Percentiles rank a stretch among this genome's conserved stretches.
Evolutionary conservation across 2,329 filamentous ascomycete species (phyloP).

Genomic region (Pochonia chlamydosporia): DNA sequence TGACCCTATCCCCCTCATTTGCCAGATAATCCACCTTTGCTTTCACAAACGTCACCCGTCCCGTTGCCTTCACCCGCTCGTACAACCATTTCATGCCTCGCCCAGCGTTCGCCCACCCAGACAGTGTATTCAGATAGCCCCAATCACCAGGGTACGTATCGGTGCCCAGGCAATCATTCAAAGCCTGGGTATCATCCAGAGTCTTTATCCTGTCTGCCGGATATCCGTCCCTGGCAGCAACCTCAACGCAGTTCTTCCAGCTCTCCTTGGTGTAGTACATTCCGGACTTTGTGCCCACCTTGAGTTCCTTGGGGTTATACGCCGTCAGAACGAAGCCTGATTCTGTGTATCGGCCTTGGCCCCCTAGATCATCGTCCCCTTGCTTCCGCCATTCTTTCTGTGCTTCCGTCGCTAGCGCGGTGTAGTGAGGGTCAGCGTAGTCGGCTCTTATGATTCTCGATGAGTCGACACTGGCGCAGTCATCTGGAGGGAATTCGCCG

Average conservation of each 20-base stretch:
- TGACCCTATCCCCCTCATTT: conserved; percentile 33
- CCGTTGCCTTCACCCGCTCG: conserved; percentile 44
- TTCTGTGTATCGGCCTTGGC: conserved; percentile 63
- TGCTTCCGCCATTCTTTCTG: conserved; percentile 62
- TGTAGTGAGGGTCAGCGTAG: conserved; percentile 76
- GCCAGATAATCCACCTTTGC: conserved; percentile 41
- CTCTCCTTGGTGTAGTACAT: conserved; percentile 55
- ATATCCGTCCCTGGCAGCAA: conserved; percentile 34
- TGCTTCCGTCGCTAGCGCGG: conserved; percentile 64
- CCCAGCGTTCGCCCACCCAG: conserved; percentile 78
- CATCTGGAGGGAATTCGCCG: conserved; percentile 52
- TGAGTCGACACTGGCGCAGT: conserved; percentile 56
- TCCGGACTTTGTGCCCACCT: conserved; percentile 34
- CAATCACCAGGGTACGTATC: conserved; percentile 51
- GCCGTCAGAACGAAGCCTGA: conserved; percentile 62
- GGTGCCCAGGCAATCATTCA: conserved; percentile 40
- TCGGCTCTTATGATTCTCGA: conserved; percentile 65
- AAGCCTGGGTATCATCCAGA: conserved; percentile 37
- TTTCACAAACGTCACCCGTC: conserved; percentile 50
- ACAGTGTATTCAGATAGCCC: conserved; percentile 69
- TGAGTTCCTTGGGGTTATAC: conserved; percentile 31
- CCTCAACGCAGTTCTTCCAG: conserved; percentile 52
- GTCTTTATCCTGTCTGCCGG: conserved; percentile 34
- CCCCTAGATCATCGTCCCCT: conserved; percentile 50
- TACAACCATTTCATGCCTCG: conserved; percentile 62